Conservation (phyloP, 768 basidiomycete species). For the Mycena galericulata region DNA sequence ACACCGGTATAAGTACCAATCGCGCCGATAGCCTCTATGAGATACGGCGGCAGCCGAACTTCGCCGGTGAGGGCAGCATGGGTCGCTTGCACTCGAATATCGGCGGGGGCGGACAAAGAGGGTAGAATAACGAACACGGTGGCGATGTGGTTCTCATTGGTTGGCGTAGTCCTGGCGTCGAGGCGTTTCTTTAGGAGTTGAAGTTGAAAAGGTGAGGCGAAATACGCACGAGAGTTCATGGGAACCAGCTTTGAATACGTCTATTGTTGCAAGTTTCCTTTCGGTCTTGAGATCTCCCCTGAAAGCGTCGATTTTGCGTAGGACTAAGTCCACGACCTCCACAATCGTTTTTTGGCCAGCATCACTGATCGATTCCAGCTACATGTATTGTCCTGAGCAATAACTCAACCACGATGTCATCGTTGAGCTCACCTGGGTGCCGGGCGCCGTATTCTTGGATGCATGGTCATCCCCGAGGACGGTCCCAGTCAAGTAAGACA, state of each 20-base stretch:
- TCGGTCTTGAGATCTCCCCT: fast-evolving
- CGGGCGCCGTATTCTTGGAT: not conserved
- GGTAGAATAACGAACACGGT: constrained; percentile 15
- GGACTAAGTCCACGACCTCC: not conserved
- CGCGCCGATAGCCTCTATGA: constrained; percentile 7
- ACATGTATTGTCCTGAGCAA: not conserved
- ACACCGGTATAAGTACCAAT: constrained; percentile 11
- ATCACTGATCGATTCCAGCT: not conserved
- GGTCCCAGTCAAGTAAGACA: not conserved
- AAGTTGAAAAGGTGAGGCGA: not conserved
- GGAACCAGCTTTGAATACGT: constrained; percentile 1
- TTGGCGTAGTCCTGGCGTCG: not conserved
- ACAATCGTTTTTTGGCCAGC: not conserved
- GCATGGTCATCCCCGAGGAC: not conserved
- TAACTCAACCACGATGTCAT: too few species aligned
- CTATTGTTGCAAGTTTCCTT: not conserved
- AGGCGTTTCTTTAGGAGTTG: not conserved
- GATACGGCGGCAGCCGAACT: not conserved
- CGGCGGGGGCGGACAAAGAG: not conserved
- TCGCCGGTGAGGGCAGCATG: not conserved
- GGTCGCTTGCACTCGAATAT: not conserved
- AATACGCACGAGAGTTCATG: constrained; percentile 15
- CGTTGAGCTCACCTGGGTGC: not conserved
- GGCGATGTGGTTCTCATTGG: too few species aligned
- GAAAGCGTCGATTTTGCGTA: not conserved